Conservation (phyloP, 2,329 filamentous ascomycete species). For the Cercospora citrullina region DNA sequence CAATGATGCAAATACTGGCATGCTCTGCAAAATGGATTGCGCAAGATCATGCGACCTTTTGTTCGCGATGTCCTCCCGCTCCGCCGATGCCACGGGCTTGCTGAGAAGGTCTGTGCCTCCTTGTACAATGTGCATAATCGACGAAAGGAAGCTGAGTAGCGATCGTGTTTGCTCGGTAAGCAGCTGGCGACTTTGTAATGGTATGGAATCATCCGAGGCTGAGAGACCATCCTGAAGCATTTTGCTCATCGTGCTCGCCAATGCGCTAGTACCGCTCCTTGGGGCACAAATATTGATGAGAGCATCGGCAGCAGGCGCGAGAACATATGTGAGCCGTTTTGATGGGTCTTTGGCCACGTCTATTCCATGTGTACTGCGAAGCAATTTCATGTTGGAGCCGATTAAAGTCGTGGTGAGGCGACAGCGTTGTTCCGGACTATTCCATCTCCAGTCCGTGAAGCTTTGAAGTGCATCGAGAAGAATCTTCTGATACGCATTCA, state of each 20-base stretch:
- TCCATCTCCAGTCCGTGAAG: constrained; percentile 81
- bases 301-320: constrained; percentile 73
- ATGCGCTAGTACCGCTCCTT: constrained; percentile 19
- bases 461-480: constrained; percentile 84
- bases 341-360: constrained; percentile 58
- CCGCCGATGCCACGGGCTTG: background rate
- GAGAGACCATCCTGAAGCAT: constrained; percentile 25
- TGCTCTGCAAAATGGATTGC: constrained; percentile 23
- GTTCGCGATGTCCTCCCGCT: constrained; percentile 6
- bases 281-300: constrained; percentile 68
- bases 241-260: constrained; percentile 22
- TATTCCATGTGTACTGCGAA: constrained; percentile 73
- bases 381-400: constrained; percentile 67
- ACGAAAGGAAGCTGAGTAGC: constrained; percentile 23
- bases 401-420: constrained; percentile 69
- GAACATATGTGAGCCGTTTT: constrained; percentile 57
- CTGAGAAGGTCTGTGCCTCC: constrained; percentile 16
- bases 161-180: constrained; percentile 27
- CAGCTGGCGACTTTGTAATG: constrained; percentile 20
- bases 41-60: constrained; percentile 22
- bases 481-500: constrained; percentile 71
- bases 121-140: constrained; percentile 27
- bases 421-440: constrained; percentile 65
- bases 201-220: constrained; percentile 26
- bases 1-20: constrained; percentile 30